Percentiles rank a stretch among this genome's conserved stretches.
Conservation (phyloP, 345 rosid genomes). For the Lenwebbia sp. region DNA sequence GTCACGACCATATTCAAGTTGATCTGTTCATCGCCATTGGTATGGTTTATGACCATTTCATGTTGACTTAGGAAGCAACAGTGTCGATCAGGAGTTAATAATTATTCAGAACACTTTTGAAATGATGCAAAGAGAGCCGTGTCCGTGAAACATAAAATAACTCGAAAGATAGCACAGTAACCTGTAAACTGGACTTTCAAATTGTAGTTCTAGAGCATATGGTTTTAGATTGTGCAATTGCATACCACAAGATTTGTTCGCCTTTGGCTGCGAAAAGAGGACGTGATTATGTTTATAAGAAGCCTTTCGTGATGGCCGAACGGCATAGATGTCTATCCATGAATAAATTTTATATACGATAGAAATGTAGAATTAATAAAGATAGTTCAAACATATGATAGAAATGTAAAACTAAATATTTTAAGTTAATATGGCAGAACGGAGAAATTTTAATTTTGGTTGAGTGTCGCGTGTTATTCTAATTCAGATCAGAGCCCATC, state of each 20-base stretch:
- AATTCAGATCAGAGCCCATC: neutral
- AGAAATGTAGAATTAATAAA: neutral
- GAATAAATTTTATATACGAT: neutral
- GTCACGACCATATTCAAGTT: neutral
- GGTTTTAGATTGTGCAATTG: neutral
- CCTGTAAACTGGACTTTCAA: neutral
- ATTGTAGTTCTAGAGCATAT: neutral
- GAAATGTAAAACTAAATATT: neutral
- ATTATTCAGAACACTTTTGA: neutral
- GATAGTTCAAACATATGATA: neutral
- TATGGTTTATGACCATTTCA: neutral
- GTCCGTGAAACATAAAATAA: neutral
- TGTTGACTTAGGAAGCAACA: neutral
- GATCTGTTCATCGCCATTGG: neutral
- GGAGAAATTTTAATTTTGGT: neutral
- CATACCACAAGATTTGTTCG: neutral
- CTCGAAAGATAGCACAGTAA: neutral
- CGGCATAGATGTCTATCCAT: neutral
- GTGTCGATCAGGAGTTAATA: neutral
- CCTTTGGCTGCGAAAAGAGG: neutral
- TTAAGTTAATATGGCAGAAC: neutral
- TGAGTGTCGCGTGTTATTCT: neutral
- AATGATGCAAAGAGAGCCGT: neutral
- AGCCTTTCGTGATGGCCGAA: neutral
- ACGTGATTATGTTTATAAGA: too few relatives aligned